Evolutionary conservation across 345 rosid genomes (phyloP), one percentile per base, ranked within the genome.

Genomic region (Melastoma malabathricum): DNA sequence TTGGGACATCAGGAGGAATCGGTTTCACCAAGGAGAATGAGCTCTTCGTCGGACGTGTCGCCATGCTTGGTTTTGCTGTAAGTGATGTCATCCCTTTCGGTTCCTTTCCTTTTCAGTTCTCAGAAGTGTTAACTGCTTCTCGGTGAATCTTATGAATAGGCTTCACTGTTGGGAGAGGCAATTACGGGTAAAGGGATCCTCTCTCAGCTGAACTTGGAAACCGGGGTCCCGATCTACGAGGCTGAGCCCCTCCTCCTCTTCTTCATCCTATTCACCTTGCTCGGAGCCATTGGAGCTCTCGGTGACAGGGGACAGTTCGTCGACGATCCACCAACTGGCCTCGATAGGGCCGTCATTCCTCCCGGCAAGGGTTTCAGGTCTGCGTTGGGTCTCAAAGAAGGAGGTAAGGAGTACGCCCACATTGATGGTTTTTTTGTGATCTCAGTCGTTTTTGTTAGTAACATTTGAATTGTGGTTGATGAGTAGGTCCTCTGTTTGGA

Each of bases 11-110:
- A 0, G 98, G 98, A 18, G 98, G 98, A 39, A 82, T 90, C 39
- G 98, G 98, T 66, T 90, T 90, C 64, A 90, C 98, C 0, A 90
- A 90, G 78, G 75, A 72, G 56, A 90, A 90, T 48, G 98, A 90
- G 64, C 92, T 90, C 64, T 90, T 90, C 43, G 98, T 90, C 2
- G 96, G 98, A n/a, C 96, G 98, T 52, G 98, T 90, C 12, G 98
- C 98, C 61, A 90, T 90, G 98, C 46, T 90, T 65, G 98, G 98
- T 47, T 90, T 90, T 59, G 98, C 98, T 29, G 97, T 89, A 64
- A 83, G 90, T 63, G 41, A 10, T 13, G n/a, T 19, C 46, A 7
- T 20, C 22, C 29, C 15, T 8, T 15, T 48, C 18, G 19, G 13
- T 1, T 49, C 18, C n/a, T 18, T 50, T 17, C 15, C 39, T 43